These are phyloP conservation scores for Botrytis medusae DNA, from an alignment of 2,329 filamentous ascomycete genomes.

Conservation along the genomic window DNA sequence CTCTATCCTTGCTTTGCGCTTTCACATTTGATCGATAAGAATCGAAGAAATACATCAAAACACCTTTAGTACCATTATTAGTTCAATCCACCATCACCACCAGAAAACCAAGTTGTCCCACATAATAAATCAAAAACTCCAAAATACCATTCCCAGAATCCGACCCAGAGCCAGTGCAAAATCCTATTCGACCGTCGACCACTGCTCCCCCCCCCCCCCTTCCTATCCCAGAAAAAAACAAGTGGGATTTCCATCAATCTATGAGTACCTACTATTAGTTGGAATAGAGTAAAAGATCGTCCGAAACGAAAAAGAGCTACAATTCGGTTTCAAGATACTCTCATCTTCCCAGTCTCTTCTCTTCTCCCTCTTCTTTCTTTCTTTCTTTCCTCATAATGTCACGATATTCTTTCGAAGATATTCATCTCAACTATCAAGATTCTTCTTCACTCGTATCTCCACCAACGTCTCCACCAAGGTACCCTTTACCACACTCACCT, in stretches of 20 bases:
- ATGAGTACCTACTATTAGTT: constrained; percentile 8
- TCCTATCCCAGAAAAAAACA: not conserved
- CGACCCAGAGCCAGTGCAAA: not conserved
- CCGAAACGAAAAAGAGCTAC: not conserved
- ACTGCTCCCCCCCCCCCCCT: not conserved
- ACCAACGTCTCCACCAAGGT: not conserved
- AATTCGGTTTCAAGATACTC: constrained; percentile 1
- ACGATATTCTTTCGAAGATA: constrained; percentile 10
- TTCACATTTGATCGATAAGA: constrained; percentile 6
- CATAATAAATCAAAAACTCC: not conserved
- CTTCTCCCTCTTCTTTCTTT: not conserved
- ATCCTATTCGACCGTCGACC: constrained; percentile 4
- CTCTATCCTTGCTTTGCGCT: not conserved
- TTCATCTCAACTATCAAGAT: constrained; percentile 1
- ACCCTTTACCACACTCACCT: not conserved
- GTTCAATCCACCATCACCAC: not conserved
- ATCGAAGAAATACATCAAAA: not conserved
- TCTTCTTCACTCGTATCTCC: constrained; percentile 7
- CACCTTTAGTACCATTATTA: not conserved
- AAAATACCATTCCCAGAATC: not conserved
- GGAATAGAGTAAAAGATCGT: constrained; percentile 9
- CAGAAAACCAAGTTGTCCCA: not conserved
- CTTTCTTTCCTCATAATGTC: constrained; percentile 2
- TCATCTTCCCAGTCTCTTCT: not conserved
- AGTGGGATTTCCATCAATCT: not conserved